Base-by-base conservation (phyloP, 2,329 filamentous ascomycete species). In the Beauveria pseudobassiana region DNA sequence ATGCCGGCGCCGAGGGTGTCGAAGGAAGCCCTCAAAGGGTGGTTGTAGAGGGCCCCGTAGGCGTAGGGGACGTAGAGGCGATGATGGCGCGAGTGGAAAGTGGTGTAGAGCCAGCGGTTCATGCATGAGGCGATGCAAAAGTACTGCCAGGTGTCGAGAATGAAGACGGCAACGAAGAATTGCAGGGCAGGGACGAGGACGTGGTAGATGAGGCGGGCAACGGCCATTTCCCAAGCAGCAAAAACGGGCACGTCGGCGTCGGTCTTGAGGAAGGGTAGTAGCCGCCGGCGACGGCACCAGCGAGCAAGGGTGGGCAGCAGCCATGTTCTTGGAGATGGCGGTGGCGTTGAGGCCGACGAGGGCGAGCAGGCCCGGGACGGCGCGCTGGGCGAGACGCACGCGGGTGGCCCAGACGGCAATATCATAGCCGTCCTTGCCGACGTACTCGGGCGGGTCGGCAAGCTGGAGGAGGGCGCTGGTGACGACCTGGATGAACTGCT, bases 101-200 rank as follows among this genome's bases (percentile, higher is more conserved):
- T 89, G 65, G 87, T 89, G 80, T 98, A 98, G 68, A 99, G 83
- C 90, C 91, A 98, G 75, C 90, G 93, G 79, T 98, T 97, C 79
- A 95, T 82, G 95, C 95, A 99, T 99, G 62, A 89, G 84, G 45
- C 95, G 91, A 76, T 99, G 95, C 69, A 93, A 77, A 97, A 96
- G 78, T 99, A 99, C 74, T 99, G 93, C 95, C 95, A 99, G 50
- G 92, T 95, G 76, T 99, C 95, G 67, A 98, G 84, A 66, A 96
- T 80, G 65, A 85, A 77, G 63, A 93, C 83, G 26, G 87, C 95
- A 55, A 90, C 70, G 62, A 84, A 77, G 71, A 96, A 90, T 73
- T 98, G 93, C 54, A 93, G 61, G 3, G 78, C 82, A 0, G 95
- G 95, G 64, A 98, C 82, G 45, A 87, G 72, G 64, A 86, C 77